Percentiles rank a stretch among this genome's conserved stretches.
Evolutionary conservation across 148 eudicot genomes (phyloP).

Genomic region (Suaeda aralocaspica): DNA sequence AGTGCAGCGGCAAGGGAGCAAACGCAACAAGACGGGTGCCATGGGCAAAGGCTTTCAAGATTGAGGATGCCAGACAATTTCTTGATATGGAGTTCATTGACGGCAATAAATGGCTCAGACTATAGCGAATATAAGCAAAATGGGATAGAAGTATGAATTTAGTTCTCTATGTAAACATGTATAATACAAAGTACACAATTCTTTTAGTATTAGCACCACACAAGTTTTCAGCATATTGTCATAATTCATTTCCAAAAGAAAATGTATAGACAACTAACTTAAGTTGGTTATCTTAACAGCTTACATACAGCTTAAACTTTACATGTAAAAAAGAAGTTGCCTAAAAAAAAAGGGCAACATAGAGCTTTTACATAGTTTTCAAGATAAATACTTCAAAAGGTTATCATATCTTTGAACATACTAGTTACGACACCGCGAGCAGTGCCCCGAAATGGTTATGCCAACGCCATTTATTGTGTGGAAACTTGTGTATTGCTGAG

Average conservation of each 20-base stretch:
- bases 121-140: constrained; percentile 26
- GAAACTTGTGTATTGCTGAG: too few relatives aligned
- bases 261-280: not conserved
- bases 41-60: constrained; percentile 56
- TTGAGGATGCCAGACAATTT: constrained; percentile 48
- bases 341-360: not conserved
- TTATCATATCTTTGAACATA: not conserved
- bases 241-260: not conserved
- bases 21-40: constrained; percentile 41
- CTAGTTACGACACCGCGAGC: too few relatives aligned
- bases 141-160: constrained; percentile 14
- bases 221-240: not conserved
- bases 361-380: not conserved
- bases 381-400: not conserved
- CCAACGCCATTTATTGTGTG: too few relatives aligned
- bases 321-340: not conserved
- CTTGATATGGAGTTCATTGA: constrained; percentile 54
- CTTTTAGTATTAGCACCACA: constrained; percentile 1
- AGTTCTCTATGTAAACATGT: constrained; percentile 18
- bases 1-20: constrained; percentile 73
- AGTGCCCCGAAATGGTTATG: too few relatives aligned
- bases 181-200: constrained; percentile 16
- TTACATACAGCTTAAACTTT: not conserved
- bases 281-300: not conserved
- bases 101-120: constrained; percentile 75